Base-by-base conservation (phyloP, 176 grass and related monocot species). In the Secale cereale region DNA sequence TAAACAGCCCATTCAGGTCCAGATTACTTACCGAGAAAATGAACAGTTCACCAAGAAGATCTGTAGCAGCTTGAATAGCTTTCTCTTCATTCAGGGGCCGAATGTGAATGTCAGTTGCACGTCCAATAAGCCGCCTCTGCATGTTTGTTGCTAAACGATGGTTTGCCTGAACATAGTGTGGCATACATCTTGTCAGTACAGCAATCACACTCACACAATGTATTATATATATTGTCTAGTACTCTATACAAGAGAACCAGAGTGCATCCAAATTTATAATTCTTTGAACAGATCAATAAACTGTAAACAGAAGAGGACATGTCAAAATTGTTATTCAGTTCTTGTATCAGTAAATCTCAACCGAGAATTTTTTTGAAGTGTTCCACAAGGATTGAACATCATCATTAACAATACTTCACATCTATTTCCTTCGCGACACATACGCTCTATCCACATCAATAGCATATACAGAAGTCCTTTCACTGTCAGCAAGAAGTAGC, bases 71-170 rank as follows among this genome's bases (percentile, higher is more conserved):
- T 94, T 98, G 96, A 92, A 98, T 91, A 81, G 93, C 89, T 82
- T 70, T 98, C 81, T 98, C 96, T 86, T 98, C 93, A 79, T 95
- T 95, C 73, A 98, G 73, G 71, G 96, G 96, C 56, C 89, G 83
- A 50, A 98, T 94, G 65, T 87, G 88, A 61, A 91, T 87, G 83
- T 85, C 82, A 76, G 91, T 95, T 32, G 91, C 72, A 87, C 86
- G 96, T 31, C 93, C 93, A 81, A 94, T 92, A n/a, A 98, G 32
- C 52, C 90, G 86, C 78, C 96, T 92, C 83, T 98, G 93, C 81
- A 98, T 88, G 86, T 91, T 94, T 90, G 96, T 98, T 4, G 93
- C 88, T 70, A 98, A 87, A 67, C 93, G 87, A 89, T 98, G 91
- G 87, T 98, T 98, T 83, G 77, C 83, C 92, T 94, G 72, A 75